Base-by-base conservation (phyloP, 2,329 filamentous ascomycete species). In the Aureobasidium sp. region DNA sequence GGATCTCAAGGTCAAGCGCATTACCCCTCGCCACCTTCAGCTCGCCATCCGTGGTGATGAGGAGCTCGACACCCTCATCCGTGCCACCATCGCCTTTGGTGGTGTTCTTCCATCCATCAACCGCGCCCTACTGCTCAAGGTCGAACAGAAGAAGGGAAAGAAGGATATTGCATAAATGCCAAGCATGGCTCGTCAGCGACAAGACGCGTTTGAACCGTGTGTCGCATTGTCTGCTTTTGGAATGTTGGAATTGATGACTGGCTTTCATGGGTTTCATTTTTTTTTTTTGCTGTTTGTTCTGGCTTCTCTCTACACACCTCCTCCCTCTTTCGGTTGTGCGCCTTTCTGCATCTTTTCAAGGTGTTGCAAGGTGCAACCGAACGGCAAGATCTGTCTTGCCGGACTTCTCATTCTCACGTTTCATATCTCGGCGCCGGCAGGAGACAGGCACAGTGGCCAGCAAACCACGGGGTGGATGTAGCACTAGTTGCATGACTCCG, bases 1-100 rank as follows among this genome's bases (percentile, higher is more conserved):
- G 84, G 94, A 99, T 78, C 89, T 97, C 74, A 99, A 97, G 81
- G 94, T 97, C 81, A 99, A 97, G 87, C 94, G 94, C 79, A 99
- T 99, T 78, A 97, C 93, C 13, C 94, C 94, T 62, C 92, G 94
- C 76, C 94, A 99, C 78, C 81, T 99, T 67, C 94, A 99, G 78
- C 89, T 99, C 66, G 94, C 94, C 71, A 99, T 99, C 74, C 92
- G 94, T 72, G 94, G 94, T 73, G 94, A 99, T 77, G 94, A 99
- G 80, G 94, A 99, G 79, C 84, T 99, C 70, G 94, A 99, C 76
- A 97, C 92, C 27, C 83, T 99, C 63, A 97, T 99, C 75, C 90
- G 92, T 71, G 94, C 94, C 63, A 99, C 94, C 66, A 99, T 99
- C 72, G 94, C 94, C 65, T 97, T 95, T 70, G 94, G 94, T 81